These are phyloP conservation scores for Rhododendron vialii DNA, from an alignment of 148 eudicot genomes.

Conservation along the genomic window DNA sequence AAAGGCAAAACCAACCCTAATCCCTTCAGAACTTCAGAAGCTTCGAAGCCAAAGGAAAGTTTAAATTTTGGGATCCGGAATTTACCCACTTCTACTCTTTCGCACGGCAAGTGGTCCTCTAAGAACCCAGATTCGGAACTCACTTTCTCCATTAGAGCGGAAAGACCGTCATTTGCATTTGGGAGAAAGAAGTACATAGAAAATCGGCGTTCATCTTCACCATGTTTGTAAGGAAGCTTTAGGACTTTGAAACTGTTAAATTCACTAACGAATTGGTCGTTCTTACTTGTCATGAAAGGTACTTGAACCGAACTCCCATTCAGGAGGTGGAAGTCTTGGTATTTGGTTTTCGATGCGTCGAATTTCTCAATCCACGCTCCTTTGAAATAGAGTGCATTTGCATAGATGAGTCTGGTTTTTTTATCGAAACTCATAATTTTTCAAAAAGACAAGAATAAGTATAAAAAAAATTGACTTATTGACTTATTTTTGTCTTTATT, in stretches of 20 bases:
- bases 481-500: too few relatives aligned
- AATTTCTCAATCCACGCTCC: slow-evolving; percentile 77
- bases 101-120: slow-evolving; percentile 39
- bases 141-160: slow-evolving; percentile 42
- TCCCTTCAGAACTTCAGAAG: slow-evolving; percentile 53
- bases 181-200: slow-evolving; percentile 31
- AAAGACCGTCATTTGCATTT: slow-evolving; percentile 61
- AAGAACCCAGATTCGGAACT: slow-evolving; percentile 52
- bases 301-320: slow-evolving; percentile 53
- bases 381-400: slow-evolving; percentile 82
- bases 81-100: slow-evolving; percentile 47
- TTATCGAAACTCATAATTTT: too few relatives aligned
- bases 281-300: slow-evolving; percentile 82
- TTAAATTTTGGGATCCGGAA: slow-evolving; percentile 71
- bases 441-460: too few relatives aligned
- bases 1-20: slow-evolving; percentile 48
- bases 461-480: too few relatives aligned
- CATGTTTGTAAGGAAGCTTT: slow-evolving; percentile 60
- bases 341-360: slow-evolving; percentile 51
- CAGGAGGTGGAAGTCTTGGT: too few relatives aligned
- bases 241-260: slow-evolving; percentile 69
- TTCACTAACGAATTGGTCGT: slow-evolving; percentile 38
- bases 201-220: slow-evolving; percentile 65
- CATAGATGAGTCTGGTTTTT: neutral
- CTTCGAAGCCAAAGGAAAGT: slow-evolving; percentile 72